These are phyloP conservation scores for Globisporangium rhizosaccharum DNA, from an alignment of 352 stramenopile species.

Conservation along the genomic window DNA sequence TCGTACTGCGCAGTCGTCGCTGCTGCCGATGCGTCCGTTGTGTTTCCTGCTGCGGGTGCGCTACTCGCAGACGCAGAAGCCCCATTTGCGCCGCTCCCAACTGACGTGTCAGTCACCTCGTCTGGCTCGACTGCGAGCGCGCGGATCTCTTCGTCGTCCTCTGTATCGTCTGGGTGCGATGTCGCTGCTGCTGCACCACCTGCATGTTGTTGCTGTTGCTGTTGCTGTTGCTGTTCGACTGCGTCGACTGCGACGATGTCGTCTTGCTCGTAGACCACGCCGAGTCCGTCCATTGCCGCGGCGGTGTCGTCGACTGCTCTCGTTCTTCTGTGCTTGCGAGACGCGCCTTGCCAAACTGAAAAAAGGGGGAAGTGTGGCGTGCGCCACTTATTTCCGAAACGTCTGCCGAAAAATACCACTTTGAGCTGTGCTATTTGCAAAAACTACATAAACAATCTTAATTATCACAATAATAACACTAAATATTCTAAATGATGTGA, in stretches of 20 bases:
- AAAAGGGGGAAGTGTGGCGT: background rate
- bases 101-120: constrained; percentile 23
- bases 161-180: constrained; percentile 11
- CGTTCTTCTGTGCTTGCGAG: background rate
- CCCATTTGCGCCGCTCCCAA: constrained; percentile 5
- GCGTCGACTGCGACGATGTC: constrained; percentile 34
- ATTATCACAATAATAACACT: too few relatives aligned
- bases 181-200: background rate
- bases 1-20: constrained; percentile 23
- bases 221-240: constrained; percentile 12
- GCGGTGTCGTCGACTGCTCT: background rate
- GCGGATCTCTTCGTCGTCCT: constrained; percentile 71
- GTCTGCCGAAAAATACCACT: too few relatives aligned
- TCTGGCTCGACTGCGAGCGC: constrained; percentile 59
- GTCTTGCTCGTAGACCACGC: constrained; percentile 76
- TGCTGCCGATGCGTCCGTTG: constrained; percentile 4
- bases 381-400: background rate
- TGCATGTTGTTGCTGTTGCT: constrained; percentile 3
- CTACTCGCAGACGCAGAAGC: constrained; percentile 1
- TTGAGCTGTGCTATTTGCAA: too few relatives aligned
- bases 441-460: too few relatives aligned
- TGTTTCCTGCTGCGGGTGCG: background rate
- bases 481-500: too few relatives aligned
- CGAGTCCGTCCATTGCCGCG: constrained; percentile 55
- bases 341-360: background rate